Base-by-base conservation (phyloP, 2,329 filamentous ascomycete species). In the Myriosclerotinia curreyana region DNA sequence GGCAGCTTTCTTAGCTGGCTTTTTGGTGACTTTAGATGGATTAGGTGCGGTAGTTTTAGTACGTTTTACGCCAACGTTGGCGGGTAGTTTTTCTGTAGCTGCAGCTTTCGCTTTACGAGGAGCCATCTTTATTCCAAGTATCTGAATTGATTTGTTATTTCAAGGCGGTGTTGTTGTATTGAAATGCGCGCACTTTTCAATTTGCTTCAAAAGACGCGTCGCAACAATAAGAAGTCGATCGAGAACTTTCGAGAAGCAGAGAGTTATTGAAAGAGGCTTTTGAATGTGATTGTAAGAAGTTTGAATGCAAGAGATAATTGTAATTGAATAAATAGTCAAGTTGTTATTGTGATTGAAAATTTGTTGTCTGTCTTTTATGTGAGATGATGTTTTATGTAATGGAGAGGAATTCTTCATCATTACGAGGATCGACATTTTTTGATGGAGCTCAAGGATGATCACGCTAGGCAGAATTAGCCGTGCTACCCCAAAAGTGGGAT, bases 1-100 rank as follows among this genome's bases (percentile, higher is more conserved):
- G 9, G 42, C 54, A 11, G 40, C 54, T 7, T 58, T 58, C 7
- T 34, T 46, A 11, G 40, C 28, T 34, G 28, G 28, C 28, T 58
- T 48, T 14, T 48, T 46, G 1, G 55, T 12, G 17, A 48, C 28
- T 25, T 58, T 58, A 8, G 42, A 48, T 25, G 42, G 2, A 2
- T 36, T 34, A 17, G 55, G 12, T 25, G n/a, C 28, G 3, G 42
- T 9, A 14, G 11, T n/a, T n/a, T n/a, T 11, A 17, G 55, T 25
- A 25, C 55, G 55, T 58, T 59, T 59, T 1, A 59, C 55, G n/a
- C 55, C 55, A 11, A 59, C 42, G 44, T 59, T 59, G 4, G 55
- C 55, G 9, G 55, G 55, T 25, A 42, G 25, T 11, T 40, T 46
- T 22, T 4, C 40, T 34, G 25, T 17, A 31, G 20, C 40, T 34